Evolutionary conservation across 1,284 basidiomycete species (phyloP).

Genomic region (Pterulicium gracile): DNA sequence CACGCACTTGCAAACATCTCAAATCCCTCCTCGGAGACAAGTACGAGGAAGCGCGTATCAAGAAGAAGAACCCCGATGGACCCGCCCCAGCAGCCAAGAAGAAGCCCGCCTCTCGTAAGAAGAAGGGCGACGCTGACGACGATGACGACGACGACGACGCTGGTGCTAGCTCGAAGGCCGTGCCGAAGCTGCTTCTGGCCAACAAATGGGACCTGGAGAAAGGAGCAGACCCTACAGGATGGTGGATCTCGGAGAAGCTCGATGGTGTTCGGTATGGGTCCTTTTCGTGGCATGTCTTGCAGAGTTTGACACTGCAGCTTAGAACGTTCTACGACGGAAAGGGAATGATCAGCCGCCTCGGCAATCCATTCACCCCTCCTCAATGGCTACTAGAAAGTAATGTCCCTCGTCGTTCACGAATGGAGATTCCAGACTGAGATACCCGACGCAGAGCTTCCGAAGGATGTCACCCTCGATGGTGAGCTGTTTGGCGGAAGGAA

Average conservation of each 20-base stretch:
- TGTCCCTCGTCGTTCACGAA: background rate
- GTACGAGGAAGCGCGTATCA: slow-evolving; percentile 25
- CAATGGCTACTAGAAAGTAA: slow-evolving; percentile 50
- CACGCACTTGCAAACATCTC: slow-evolving; percentile 32
- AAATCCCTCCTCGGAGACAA: slow-evolving; percentile 27
- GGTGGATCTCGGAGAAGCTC: slow-evolving; percentile 61
- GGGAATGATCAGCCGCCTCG: slow-evolving; percentile 44
- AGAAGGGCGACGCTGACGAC: slow-evolving; percentile 16
- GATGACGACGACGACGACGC: slow-evolving; percentile 20
- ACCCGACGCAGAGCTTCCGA: slow-evolving; percentile 36
- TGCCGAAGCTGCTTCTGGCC: slow-evolving; percentile 42
- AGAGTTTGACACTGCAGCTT: background rate
- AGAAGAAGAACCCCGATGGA: slow-evolving; percentile 11
- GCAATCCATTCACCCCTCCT: slow-evolving; percentile 51
- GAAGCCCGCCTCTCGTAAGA: slow-evolving; percentile 14
- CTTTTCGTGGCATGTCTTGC: slow-evolving; percentile 2
- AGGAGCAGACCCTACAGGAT: slow-evolving; percentile 47
- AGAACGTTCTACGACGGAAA: slow-evolving; percentile 54
- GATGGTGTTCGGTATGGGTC: slow-evolving; percentile 41
- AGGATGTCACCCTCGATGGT: slow-evolving; percentile 47
- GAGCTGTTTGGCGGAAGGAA: slow-evolving; percentile 55
- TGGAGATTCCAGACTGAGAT: background rate
- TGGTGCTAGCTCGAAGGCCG: slow-evolving; percentile 14
- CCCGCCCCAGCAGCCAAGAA: slow-evolving; percentile 9
- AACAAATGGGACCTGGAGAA: slow-evolving; percentile 48